Percentiles rank a stretch among this genome's conserved stretches.
phyloP scores from a whole-genome alignment of 306 rosid species.

The Begonia masoniana region DNA sequence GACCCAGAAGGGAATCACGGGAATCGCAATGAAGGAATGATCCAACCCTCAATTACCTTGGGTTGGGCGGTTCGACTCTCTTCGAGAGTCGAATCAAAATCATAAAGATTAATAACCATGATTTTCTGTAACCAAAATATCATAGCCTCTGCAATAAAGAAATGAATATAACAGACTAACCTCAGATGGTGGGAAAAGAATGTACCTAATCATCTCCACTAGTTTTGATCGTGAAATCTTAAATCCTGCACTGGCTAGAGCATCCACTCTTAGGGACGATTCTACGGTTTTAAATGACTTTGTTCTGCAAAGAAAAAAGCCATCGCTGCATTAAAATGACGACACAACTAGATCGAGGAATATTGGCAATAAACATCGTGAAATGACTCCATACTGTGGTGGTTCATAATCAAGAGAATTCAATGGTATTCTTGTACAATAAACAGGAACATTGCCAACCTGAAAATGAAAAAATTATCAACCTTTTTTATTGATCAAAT shows the following conservation, averaged over 20 bases:
- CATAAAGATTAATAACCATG: neutral
- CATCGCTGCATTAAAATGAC: slow-evolving; percentile 2
- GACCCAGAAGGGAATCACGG: too few species aligned
- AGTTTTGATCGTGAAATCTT: slow-evolving; percentile 85
- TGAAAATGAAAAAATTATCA: slow-evolving; percentile 22
- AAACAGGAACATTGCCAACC: slow-evolving; percentile 84
- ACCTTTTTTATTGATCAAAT: too few species aligned
- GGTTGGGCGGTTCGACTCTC: too few species aligned
- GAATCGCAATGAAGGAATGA: too few species aligned
- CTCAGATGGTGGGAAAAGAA: neutral
- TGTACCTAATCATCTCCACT: slow-evolving; percentile 70
- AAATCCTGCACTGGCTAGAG: slow-evolving; percentile 94
- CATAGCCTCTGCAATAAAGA: too few species aligned
- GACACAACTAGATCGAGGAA: slow-evolving; percentile 6
- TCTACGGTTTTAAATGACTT: slow-evolving; percentile 64
- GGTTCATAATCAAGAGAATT: slow-evolving; percentile 85
- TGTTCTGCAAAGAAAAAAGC: slow-evolving; percentile 42
- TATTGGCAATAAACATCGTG: slow-evolving; percentile 3
- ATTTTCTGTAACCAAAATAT: neutral
- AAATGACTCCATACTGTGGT: slow-evolving; percentile 39
- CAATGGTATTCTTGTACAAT: slow-evolving; percentile 68
- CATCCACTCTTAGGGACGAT: slow-evolving; percentile 78
- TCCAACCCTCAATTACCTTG: too few species aligned
- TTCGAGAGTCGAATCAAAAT: neutral
- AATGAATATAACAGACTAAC: too few species aligned